A percentile compares a stretch with the other conserved stretches of the same genome.
Conservation (phyloP, 2,329 filamentous ascomycete genomes). For the Xylariomycetidae sp. region DNA sequence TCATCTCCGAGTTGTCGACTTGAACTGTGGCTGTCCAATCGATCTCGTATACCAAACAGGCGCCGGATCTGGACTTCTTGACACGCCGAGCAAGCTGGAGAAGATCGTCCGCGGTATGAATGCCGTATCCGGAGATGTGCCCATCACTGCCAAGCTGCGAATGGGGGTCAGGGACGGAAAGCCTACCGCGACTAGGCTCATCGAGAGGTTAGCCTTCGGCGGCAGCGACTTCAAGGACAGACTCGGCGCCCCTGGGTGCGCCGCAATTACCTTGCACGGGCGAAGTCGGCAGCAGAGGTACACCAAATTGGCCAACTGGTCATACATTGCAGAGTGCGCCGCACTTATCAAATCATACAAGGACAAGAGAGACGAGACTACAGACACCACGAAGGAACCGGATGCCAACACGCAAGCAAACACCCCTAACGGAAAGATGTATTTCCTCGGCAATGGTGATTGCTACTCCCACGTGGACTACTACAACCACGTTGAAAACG, state of each 20-base stretch:
- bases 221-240: constrained; percentile 65
- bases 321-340: constrained; percentile 87
- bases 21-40: constrained; percentile 97
- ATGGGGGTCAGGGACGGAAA: constrained; percentile 79
- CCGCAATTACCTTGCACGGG: constrained; percentile 93
- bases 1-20: constrained; percentile 81
- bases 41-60: constrained; percentile 87
- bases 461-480: constrained; percentile 93
- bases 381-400: constrained; percentile 73
- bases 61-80: constrained; percentile 87
- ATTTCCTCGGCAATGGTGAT: constrained; percentile 95
- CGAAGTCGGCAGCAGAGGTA: constrained; percentile 93
- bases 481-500: constrained; percentile 67
- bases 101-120: constrained; percentile 98
- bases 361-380: constrained; percentile 56
- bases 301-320: constrained; percentile 88
- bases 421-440: constrained; percentile 63
- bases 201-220: constrained; percentile 79
- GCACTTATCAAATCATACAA: constrained; percentile 79
- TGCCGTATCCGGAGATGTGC: constrained; percentile 80
- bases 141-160: constrained; percentile 91
- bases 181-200: constrained; percentile 75
- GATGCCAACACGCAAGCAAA: constrained; percentile 71
- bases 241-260: constrained; percentile 75
- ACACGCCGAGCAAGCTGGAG: constrained; percentile 80